Evolutionary conservation across 768 basidiomycete species (phyloP).

Genomic region (Tylopilus vinaceipallidus): DNA sequence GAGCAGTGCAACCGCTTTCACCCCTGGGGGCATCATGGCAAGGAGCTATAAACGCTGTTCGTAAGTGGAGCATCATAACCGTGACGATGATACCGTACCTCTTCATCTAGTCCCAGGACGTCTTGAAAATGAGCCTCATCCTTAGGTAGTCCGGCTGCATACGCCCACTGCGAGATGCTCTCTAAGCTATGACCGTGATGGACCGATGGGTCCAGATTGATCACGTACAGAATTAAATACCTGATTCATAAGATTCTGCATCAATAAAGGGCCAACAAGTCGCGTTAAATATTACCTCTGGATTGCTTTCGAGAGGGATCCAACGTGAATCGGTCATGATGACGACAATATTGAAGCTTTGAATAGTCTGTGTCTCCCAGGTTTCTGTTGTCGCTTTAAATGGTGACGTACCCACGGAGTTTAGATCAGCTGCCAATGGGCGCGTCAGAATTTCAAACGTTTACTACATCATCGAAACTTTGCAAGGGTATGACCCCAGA

Average conservation of each 20-base stretch:
- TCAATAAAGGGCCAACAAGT: constrained; percentile 6
- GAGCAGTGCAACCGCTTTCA: constrained; percentile 80
- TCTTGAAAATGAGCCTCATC: constrained; percentile 58
- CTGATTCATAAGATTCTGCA: constrained; percentile 8
- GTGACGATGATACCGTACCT: constrained; percentile 37
- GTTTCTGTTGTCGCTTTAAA: too few species aligned
- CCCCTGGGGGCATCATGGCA: constrained; percentile 63
- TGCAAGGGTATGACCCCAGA: neutral
- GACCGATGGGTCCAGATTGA: neutral
- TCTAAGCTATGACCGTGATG: neutral
- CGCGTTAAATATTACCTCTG: constrained; percentile 36
- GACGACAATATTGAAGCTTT: neutral
- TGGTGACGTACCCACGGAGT: too few species aligned
- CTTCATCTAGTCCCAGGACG: constrained; percentile 69
- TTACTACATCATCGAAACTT: neutral
- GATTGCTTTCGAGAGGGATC: constrained; percentile 84
- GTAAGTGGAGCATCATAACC: neutral
- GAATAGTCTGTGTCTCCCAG: neutral
- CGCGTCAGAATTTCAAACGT: too few species aligned
- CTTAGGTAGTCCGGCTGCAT: constrained; percentile 59
- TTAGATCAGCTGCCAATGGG: neutral
- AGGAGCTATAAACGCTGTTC: constrained; percentile 52
- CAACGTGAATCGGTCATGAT: constrained; percentile 42
- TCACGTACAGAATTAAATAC: constrained; percentile 32
- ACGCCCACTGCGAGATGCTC: constrained; percentile 54